Base-by-base conservation (phyloP, 2,329 filamentous ascomycete species). In the Fusarium sambucinum region DNA sequence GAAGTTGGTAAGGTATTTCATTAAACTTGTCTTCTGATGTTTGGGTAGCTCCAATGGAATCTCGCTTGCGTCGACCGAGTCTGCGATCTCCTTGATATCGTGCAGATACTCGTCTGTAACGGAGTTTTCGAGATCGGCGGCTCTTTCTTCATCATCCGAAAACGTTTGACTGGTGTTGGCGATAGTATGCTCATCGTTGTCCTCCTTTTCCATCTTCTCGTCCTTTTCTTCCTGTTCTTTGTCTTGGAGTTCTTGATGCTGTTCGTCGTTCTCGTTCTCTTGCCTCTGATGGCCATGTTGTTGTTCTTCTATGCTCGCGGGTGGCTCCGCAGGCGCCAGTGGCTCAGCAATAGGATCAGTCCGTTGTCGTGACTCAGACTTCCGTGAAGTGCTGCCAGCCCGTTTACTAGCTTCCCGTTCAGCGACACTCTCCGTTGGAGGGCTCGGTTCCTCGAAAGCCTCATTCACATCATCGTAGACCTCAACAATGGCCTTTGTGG, bases 1-100 rank as follows among this genome's bases (percentile, higher is more conserved):
- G 79, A 99, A 99, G 74, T 95, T 97, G 17, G 94, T 96, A 45
- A 99, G 85, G 82, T 97, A 94, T 76, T 96, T 97, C 88, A 99
- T 91, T 69, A 98, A 83, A 45, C 94, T 97, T 59, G 90, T 94
- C 78, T 95, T 96, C 76, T 97, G 93, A 75, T 98, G 93, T 74
- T 93, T 97, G 2, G 94, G 93, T 14, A 99, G 85, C 71, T 97
- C 93, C 12, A 92, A 80, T 1, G 86, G 85, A 25, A 89, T 85
- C 53, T 89, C 88, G 71, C 82, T 87, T 6, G 85, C 85, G 69
- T 89, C 90, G 65, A 89, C 83, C 63, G 86, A 86, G 47, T 88
- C 86, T 3, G 87, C 87, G 53, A 90, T 84, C 56, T 89, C 87
- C 70, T 87, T 86, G 27, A 88, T 85, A 44, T 88, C 85, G 16